Percentiles rank a stretch among this genome's conserved stretches.
Conservation (phyloP, 2,329 filamentous ascomycete genomes). For the Botryotinia globosa region DNA sequence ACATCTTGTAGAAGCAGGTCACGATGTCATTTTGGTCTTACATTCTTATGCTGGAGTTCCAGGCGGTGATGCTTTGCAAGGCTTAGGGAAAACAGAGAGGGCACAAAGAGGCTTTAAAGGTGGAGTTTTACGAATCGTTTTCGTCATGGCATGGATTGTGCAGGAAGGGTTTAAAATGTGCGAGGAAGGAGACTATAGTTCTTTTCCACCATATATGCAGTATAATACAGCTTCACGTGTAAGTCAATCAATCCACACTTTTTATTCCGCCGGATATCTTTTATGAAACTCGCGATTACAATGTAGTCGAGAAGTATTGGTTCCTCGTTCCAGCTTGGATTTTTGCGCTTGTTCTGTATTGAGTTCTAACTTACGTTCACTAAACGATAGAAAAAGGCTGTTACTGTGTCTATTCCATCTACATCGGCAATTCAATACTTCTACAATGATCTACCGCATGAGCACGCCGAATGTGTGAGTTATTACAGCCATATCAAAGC, state of each 20-base stretch:
- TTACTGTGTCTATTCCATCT: slow-evolving; percentile 14
- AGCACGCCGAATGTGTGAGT: slow-evolving; percentile 18
- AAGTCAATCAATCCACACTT: background rate
- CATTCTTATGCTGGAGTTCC: slow-evolving; percentile 33
- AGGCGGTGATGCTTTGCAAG: slow-evolving; percentile 32
- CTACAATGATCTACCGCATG: slow-evolving; percentile 16
- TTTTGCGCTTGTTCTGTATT: no score
- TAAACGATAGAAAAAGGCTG: slow-evolving; percentile 20
- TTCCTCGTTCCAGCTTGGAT: background rate
- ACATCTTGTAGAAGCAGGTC: slow-evolving; percentile 38
- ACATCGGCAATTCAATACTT: slow-evolving; percentile 14
- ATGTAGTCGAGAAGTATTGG: background rate
- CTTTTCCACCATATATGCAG: slow-evolving; percentile 17
- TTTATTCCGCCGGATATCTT: background rate
- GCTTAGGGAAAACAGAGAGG: slow-evolving; percentile 31
- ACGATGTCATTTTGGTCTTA: slow-evolving; percentile 34
- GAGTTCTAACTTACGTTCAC: slow-evolving; percentile 14
- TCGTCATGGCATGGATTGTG: slow-evolving; percentile 41
- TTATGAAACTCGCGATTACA: background rate
- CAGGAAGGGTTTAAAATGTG: slow-evolving; percentile 19
- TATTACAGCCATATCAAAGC: background rate
- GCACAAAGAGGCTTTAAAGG: slow-evolving; percentile 24
- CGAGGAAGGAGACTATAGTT: slow-evolving; percentile 19
- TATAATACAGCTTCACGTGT: slow-evolving; percentile 17
- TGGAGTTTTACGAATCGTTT: slow-evolving; percentile 39